Base-by-base conservation (phyloP, 805 yeast species). In the Wickerhamomyces hampshirensis region DNA sequence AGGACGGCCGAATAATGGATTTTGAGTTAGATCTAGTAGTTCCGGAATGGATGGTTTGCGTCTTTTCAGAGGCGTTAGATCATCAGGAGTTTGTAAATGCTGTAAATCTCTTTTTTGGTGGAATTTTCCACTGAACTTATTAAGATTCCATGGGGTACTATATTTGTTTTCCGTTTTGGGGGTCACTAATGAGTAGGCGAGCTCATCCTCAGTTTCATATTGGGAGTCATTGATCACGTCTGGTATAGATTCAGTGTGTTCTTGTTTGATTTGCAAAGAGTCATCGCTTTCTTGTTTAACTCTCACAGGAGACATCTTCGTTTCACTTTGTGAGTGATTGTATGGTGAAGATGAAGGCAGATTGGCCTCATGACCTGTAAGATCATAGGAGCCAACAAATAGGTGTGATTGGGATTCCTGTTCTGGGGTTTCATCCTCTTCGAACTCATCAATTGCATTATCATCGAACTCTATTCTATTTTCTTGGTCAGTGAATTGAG, bases 1-100 rank as follows among this genome's bases (percentile, higher is more conserved):
- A 9, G 51, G 51, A 4, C 65, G 50, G 11, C 43, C 35, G 17
- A 37, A 26, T 5, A 24, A n/a, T 7, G 52, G 51, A 24, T 54
- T 40, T 3, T 11, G 15, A 1, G 55, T 37, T 0, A 52, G 27
- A 28, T 53, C 47, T 2, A 40, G 23, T 27, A 18, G 17, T n/a
- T 33, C 7, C 4, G 23, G 15, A 23, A 18, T 17, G 10, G 11
- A 10, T 16, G 29, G 9, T 23, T 29, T 21, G 12, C 18, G 26
- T 28, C 31, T 44, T 29, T 48, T 44, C 34, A 42, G 24, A 6
- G 53, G 51, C 1, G 53, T 47, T 3, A 26, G 16, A 13, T 38
- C 51, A 4, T 30, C 18, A 5, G 56, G 56, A 1, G 52, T 49
- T 13, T 46, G 39, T 5, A 42, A 23, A 4, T 26, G 33, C n/a